Evolutionary conservation across 495 filamentous ascomycete species (phyloP).

Genomic region (Lasiosphaeria miniovina): DNA sequence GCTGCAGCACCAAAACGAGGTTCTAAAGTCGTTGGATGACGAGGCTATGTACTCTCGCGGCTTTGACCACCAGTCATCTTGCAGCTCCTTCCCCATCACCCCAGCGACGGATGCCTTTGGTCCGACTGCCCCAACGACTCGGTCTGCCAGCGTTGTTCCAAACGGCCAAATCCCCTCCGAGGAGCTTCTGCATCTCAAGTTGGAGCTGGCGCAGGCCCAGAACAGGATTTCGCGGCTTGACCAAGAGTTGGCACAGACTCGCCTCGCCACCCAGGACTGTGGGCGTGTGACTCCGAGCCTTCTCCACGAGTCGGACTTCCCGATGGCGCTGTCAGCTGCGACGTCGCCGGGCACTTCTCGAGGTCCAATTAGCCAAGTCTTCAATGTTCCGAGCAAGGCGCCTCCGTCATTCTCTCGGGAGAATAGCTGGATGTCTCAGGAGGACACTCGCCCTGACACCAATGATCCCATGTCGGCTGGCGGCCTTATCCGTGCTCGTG

Average conservation of each 20-base stretch:
- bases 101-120: constrained; percentile 53
- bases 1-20: constrained; percentile 54
- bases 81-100: constrained; percentile 54
- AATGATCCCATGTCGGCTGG: constrained; percentile 60
- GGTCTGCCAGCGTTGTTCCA: constrained; percentile 44
- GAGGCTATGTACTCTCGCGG: constrained; percentile 31
- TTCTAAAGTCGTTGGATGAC: constrained; percentile 44
- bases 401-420: constrained; percentile 46
- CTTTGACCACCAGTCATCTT: constrained; percentile 47
- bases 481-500: constrained; percentile 58
- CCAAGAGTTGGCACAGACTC: constrained; percentile 76
- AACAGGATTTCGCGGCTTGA: constrained; percentile 78
- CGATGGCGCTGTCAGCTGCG: constrained; percentile 10
- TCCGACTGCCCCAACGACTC: constrained; percentile 42
- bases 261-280: constrained; percentile 49
- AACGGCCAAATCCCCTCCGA: constrained; percentile 33
- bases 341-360: constrained; percentile 25
- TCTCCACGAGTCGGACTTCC: constrained; percentile 29
- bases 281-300: constrained; percentile 24
- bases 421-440: constrained; percentile 59
- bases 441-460: constrained; percentile 65
- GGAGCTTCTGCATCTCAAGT: constrained; percentile 52
- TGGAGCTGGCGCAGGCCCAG: constrained; percentile 78
- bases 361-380: constrained; percentile 33
- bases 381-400: constrained; percentile 52